These are phyloP conservation scores for Stenogyne calaminthoides DNA, from an alignment of 305 asterid genomes.

Conservation along the genomic window DNA sequence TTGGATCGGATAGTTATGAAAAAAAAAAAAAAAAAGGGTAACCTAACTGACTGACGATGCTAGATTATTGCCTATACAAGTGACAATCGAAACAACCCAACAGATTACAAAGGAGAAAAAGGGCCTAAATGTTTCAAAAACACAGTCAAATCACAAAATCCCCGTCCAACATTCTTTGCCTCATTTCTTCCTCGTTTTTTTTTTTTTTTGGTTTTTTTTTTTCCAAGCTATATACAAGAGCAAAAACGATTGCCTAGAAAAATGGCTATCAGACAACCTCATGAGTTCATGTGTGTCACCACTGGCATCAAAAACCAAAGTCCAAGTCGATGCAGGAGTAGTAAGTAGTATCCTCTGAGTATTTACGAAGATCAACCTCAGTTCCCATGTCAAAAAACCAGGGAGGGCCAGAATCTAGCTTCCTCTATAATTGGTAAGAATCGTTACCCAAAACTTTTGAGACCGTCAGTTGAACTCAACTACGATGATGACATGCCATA, in stretches of 20 bases:
- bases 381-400: constrained; percentile 23
- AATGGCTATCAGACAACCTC: neutral
- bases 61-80: neutral
- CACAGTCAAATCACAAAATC: constrained; percentile 17
- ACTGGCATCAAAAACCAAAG: constrained; percentile 13
- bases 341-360: neutral
- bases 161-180: neutral
- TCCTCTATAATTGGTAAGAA: constrained; percentile 39
- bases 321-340: neutral
- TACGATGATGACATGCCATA: neutral
- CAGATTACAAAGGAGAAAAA: neutral
- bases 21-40: too few relatives aligned
- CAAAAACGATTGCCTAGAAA: constrained; percentile 5
- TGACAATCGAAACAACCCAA: neutral
- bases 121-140: neutral
- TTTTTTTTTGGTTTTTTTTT: neutral
- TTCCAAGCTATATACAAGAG: constrained; percentile 29
- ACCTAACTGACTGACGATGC: too few relatives aligned
- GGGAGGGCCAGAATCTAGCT: constrained; percentile 26
- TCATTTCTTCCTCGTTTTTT: neutral
- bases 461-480: constrained; percentile 18
- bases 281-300: constrained; percentile 1
- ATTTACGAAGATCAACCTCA: constrained; percentile 35
- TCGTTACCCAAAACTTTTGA: constrained; percentile 39
- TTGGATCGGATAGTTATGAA: too few relatives aligned